Evolutionary conservation across 805 yeast species (phyloP).

Genomic region (Candida cerambycidarum): DNA sequence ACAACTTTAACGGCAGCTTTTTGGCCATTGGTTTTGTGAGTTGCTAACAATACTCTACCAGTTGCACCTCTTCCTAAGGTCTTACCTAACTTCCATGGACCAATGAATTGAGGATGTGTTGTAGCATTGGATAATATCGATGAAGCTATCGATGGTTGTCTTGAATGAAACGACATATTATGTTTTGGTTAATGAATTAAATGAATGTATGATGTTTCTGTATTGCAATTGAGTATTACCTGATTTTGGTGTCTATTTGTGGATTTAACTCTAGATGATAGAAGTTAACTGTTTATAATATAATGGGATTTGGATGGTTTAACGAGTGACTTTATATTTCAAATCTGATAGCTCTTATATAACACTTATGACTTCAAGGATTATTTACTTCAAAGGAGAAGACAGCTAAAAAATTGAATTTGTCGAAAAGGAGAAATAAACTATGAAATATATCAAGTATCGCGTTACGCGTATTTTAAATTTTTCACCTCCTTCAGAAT

Average conservation of each 20-base stretch:
- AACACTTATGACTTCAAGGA: no score
- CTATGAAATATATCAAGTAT: slow-evolving; percentile 9
- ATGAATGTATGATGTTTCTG: slow-evolving; percentile 10
- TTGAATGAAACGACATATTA: slow-evolving; percentile 43
- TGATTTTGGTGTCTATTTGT: no score
- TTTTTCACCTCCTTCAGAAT: slow-evolving; percentile 11
- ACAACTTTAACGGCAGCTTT: slow-evolving; percentile 83
- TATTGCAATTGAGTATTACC: no score
- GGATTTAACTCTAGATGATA: no score
- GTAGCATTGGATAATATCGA: slow-evolving; percentile 48
- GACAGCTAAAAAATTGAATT: slow-evolving; percentile 7
- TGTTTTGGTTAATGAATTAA: no score
- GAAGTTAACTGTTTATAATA: no score
- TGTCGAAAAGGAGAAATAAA: slow-evolving; percentile 18
- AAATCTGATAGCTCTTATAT: no score
- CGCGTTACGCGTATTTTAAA: slow-evolving; percentile 17
- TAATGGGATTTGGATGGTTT: no score
- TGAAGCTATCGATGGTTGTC: slow-evolving; percentile 62
- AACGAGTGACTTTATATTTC: no score
- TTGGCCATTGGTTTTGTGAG: slow-evolving; percentile 66
- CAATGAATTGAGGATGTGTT: slow-evolving; percentile 54
- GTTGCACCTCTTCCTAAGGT: slow-evolving; percentile 83
- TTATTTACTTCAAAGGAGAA: not conserved
- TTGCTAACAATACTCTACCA: slow-evolving; percentile 75
- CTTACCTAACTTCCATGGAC: slow-evolving; percentile 82